Evolutionary conservation across 306 rosid genomes (phyloP), one percentile per base, ranked within the genome.

Genomic region (Dryas drummondii): DNA sequence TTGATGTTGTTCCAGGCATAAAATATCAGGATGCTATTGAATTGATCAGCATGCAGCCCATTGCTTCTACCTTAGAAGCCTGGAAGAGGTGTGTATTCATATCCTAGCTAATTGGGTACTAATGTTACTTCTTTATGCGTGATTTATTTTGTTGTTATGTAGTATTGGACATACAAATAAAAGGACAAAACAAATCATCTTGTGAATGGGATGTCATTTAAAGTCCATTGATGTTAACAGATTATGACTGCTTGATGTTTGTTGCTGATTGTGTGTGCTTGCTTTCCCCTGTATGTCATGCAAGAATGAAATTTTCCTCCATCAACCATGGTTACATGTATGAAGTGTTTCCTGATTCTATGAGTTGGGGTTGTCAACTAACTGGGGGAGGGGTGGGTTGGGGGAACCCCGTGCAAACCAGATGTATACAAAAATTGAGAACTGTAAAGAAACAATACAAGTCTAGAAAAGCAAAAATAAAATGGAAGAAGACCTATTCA

Each of bases 1-100:
- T 94, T 88, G 98, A 94, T 87, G 93, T 94, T 81, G 97, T 94
- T 79, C 98, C 97, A 17, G 89, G 93, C 84, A 91, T 94, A 75
- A 91, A 83, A 84, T 94, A 90, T 81, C 85, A 88, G 82, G 97
- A 91, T 88, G 94, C 97, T 74, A 85, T 91, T 72, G 92, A 91
- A 76, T 80, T 94, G 89, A 90, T 91, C 80, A 90, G 83, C 63
- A 84, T 90, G 96, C 93, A 90, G 86, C 98, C 98, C 81, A 84
- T 88, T 83, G 86, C 91, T 86, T 94, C 98, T 59, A 72, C 82
- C 65, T 32, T 84, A 58, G 96, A 86, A 65, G 87, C 96, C 55
- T 73, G 87, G 89, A 91, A 89, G 82, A 94, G 97, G 98, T 94
- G 69, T 69, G 84, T 75, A 73, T 72, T 48, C 72, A 70, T 57